A percentile compares a stretch with the other conserved stretches of the same genome.
These are phyloP conservation scores for Naematelia encephala DNA, from an alignment of 768 basidiomycete genomes.

Conservation along the genomic window DNA sequence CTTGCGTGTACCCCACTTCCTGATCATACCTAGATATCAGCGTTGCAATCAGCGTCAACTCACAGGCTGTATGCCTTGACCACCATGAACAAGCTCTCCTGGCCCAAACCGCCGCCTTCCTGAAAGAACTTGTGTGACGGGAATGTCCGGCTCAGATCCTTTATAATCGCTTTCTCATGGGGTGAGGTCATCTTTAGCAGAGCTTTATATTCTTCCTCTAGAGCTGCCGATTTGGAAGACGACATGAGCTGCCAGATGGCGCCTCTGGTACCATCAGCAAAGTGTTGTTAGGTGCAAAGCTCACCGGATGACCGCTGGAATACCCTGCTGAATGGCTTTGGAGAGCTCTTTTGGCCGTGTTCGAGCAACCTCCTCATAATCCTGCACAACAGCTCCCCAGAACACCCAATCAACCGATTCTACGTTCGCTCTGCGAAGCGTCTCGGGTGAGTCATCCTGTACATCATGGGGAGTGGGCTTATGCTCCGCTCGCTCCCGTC, in stretches of 20 bases:
- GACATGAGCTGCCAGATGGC: slow-evolving; percentile 60
- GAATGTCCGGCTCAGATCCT: slow-evolving; percentile 94
- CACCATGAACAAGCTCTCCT: slow-evolving; percentile 96
- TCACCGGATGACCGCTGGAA: slow-evolving; percentile 92
- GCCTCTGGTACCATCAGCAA: slow-evolving; percentile 24
- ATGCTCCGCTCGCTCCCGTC: slow-evolving; percentile 24
- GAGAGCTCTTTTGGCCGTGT: slow-evolving; percentile 74
- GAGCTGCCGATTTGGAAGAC: slow-evolving; percentile 82
- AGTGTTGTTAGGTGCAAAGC: slow-evolving; percentile 5
- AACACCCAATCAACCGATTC: slow-evolving; percentile 55
- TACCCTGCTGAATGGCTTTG: slow-evolving; percentile 84
- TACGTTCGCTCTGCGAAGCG: background rate
- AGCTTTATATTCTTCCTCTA: slow-evolving; percentile 77
- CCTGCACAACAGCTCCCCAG: slow-evolving; percentile 91
- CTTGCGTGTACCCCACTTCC: slow-evolving; percentile 97
- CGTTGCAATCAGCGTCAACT: slow-evolving; percentile 39
- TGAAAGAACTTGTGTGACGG: slow-evolving; percentile 96
- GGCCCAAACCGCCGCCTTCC: slow-evolving; percentile 89
- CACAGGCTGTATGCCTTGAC: slow-evolving; percentile 94
- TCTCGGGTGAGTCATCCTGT: slow-evolving; percentile 8
- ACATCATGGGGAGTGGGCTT: background rate
- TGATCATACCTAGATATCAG: slow-evolving; percentile 64
- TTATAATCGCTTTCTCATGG: slow-evolving; percentile 89
- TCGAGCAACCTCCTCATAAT: slow-evolving; percentile 84
- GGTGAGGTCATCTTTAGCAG: slow-evolving; percentile 77